phyloP scores from a whole-genome alignment of 805 yeast species.

The Ogataea degrootiae region DNA sequence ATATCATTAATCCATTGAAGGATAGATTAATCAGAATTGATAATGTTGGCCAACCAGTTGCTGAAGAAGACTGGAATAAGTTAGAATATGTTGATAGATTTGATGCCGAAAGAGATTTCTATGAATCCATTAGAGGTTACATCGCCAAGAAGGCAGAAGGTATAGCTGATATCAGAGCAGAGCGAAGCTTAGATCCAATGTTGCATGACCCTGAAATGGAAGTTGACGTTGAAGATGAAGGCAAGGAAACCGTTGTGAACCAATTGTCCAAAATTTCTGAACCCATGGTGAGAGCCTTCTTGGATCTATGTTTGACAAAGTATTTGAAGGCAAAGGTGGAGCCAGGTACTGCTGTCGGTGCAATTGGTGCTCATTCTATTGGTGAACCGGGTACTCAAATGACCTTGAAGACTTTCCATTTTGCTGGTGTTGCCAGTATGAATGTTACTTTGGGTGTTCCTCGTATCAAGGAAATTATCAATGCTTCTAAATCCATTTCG shows the following conservation, averaged over 20 bases:
- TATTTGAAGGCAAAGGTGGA: slow-evolving; percentile 89
- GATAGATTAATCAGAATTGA: slow-evolving; percentile 59
- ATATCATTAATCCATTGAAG: slow-evolving; percentile 58
- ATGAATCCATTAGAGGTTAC: slow-evolving; percentile 67
- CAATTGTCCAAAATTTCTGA: slow-evolving; percentile 67
- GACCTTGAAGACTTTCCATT: slow-evolving; percentile 77
- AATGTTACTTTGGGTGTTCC: slow-evolving; percentile 99
- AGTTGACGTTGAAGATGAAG: slow-evolving; percentile 11
- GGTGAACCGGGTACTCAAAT: slow-evolving; percentile 99
- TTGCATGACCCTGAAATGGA: slow-evolving; percentile 39
- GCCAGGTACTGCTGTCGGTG: slow-evolving; percentile 99
- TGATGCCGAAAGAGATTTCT: slow-evolving; percentile 86
- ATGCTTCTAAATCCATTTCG: slow-evolving; percentile 90
- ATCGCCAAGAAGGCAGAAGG: slow-evolving; percentile 49
- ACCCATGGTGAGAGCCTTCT: slow-evolving; percentile 55
- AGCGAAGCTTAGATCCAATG: slow-evolving; percentile 36
- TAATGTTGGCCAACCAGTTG: slow-evolving; percentile 56
- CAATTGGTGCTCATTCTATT: slow-evolving; percentile 98
- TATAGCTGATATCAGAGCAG: slow-evolving; percentile 54
- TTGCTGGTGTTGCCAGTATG: slow-evolving; percentile 99
- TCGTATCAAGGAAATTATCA: slow-evolving; percentile 97
- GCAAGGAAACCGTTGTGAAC: slow-evolving; percentile 43
- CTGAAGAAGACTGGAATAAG: slow-evolving; percentile 39
- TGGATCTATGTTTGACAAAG: slow-evolving; percentile 72
- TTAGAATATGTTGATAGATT: slow-evolving; percentile 72